Percentiles rank a stretch among this genome's conserved stretches.
Evolutionary conservation across 2,329 filamentous ascomycete genomes (phyloP).

Genomic region (Botryotinia globosa): DNA sequence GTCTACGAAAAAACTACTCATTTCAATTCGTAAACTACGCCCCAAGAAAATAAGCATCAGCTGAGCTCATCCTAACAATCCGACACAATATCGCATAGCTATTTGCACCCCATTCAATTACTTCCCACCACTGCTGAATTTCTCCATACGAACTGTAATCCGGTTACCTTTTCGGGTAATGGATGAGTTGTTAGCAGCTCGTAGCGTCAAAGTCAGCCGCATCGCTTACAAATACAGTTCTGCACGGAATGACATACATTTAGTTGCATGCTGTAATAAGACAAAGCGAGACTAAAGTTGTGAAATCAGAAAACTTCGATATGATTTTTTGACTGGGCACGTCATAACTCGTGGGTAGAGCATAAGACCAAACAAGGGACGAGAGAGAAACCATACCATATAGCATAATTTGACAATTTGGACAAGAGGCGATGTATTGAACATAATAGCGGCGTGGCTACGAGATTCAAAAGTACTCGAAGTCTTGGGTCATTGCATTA

Average conservation of each 20-base stretch:
- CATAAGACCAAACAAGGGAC: not conserved
- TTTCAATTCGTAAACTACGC: not conserved
- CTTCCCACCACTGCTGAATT: not conserved
- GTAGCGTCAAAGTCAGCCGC: not conserved
- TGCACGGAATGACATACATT: not conserved
- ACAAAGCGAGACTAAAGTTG: not conserved
- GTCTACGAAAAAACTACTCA: not conserved
- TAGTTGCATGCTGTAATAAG: not conserved
- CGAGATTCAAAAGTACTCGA: not conserved
- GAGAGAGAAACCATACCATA: not conserved
- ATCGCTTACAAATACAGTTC: not conserved
- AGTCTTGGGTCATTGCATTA: not conserved
- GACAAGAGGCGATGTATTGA: not conserved
- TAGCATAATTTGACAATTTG: not conserved
- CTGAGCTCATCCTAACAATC: too few relatives aligned
- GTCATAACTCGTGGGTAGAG: not conserved
- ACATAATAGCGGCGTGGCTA: not conserved
- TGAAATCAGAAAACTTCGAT: not conserved
- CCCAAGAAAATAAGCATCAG: not conserved
- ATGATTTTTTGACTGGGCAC: not conserved
- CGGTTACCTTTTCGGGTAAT: not conserved
- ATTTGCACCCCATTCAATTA: not conserved
- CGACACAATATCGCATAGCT: not conserved
- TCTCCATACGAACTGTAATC: too few relatives aligned
- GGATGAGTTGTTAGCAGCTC: not conserved